Percentiles rank a stretch among this genome's conserved stretches.
These are phyloP conservation scores for Eimeria zaria DNA, from an alignment of 169 alveolate species.

Conservation along the genomic window DNA sequence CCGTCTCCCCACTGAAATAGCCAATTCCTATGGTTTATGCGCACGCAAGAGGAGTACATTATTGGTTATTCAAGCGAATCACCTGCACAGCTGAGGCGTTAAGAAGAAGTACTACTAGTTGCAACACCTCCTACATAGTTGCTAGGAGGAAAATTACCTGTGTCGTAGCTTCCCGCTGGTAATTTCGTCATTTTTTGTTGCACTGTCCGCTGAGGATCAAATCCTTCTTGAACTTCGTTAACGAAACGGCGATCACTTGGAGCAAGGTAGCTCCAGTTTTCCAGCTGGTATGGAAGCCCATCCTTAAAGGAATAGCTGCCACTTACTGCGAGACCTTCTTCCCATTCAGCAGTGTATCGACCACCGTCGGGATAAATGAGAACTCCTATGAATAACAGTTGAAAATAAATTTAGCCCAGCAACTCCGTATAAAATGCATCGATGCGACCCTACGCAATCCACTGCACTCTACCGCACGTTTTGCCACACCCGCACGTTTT, in stretches of 20 bases:
- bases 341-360: slow-evolving; percentile 93
- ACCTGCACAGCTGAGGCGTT: not conserved
- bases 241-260: slow-evolving; percentile 74
- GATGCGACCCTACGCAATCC: not conserved
- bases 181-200: slow-evolving; percentile 12
- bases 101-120: not conserved
- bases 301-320: slow-evolving; percentile 73
- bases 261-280: slow-evolving; percentile 71
- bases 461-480: not conserved
- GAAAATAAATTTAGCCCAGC: not conserved
- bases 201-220: slow-evolving; percentile 45
- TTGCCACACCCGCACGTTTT: not conserved
- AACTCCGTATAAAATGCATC: not conserved
- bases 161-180: slow-evolving; percentile 70
- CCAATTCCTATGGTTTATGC: slow-evolving; percentile 4
- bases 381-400: slow-evolving; percentile 78
- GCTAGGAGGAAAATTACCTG: slow-evolving; percentile 22
- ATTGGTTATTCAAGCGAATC: not conserved
- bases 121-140: not conserved
- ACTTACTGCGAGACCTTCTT: slow-evolving; percentile 88
- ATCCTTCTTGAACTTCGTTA: slow-evolving; percentile 39
- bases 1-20: slow-evolving; percentile 34
- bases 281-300: slow-evolving; percentile 69
- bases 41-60: not conserved
- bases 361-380: slow-evolving; percentile 93